These are phyloP conservation scores for Aspergillus coremiiformis DNA, from an alignment of 495 filamentous ascomycete species.

Conservation along the genomic window DNA sequence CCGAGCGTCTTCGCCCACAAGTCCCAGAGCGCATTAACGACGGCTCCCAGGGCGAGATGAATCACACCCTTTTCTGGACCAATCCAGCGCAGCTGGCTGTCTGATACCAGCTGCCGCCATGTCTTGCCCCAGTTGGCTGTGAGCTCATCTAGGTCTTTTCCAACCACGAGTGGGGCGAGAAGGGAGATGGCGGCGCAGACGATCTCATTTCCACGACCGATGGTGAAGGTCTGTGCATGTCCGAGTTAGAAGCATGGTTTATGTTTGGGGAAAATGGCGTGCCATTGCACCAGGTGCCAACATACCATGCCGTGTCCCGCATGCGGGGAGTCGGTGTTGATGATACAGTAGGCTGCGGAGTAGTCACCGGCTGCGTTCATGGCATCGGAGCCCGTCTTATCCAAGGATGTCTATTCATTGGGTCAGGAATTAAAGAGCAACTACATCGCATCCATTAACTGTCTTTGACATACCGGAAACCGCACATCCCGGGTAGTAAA, in stretches of 20 bases:
- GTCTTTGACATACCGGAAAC: conserved; percentile 57
- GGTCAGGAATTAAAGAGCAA: not conserved
- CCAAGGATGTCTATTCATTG: conserved; percentile 64
- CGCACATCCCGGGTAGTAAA: conserved; percentile 78
- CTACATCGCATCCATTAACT: not conserved
- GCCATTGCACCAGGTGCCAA: not conserved
- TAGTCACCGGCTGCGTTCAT: conserved; percentile 97
- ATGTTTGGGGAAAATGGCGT: not conserved
- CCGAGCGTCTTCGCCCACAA: conserved; percentile 81
- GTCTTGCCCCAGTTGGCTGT: conserved; percentile 79
- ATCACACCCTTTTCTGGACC: conserved; percentile 94
- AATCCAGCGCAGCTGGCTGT: conserved; percentile 89
- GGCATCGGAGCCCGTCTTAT: conserved; percentile 92
- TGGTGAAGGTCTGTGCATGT: conserved; percentile 76
- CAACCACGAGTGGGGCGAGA: conserved; percentile 63
- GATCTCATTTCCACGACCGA: conserved; percentile 91
- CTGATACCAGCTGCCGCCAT: conserved; percentile 84
- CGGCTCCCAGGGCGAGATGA: conserved; percentile 81
- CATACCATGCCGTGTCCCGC: conserved; percentile 83
- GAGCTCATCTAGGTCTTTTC: conserved; percentile 65
- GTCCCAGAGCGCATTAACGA: conserved; percentile 93
- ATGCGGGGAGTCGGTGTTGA: conserved; percentile 67
- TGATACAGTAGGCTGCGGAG: conserved; percentile 85
- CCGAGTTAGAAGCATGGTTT: too few species aligned
- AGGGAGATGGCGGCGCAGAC: conserved; percentile 79